phyloP scores from a whole-genome alignment of 306 rosid genomes.

The Trifolium fragiferum region DNA sequence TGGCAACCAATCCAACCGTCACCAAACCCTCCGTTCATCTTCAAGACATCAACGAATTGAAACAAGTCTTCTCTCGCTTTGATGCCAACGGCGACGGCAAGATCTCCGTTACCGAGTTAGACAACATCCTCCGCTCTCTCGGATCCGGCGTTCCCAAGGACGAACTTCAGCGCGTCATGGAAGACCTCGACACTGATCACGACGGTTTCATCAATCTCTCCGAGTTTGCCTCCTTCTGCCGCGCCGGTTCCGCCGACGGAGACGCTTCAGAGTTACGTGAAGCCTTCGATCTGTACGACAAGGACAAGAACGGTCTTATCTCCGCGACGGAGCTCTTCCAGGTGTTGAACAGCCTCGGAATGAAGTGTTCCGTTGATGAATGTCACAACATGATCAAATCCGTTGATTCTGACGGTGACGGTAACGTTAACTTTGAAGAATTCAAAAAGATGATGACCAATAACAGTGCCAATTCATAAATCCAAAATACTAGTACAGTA shows the following conservation, averaged over 20 bases:
- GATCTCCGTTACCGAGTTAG: slow-evolving; percentile 80
- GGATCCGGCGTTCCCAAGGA: slow-evolving; percentile 53
- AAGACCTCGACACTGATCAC: slow-evolving; percentile 75
- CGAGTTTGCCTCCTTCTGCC: slow-evolving; percentile 80
- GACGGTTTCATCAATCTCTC: slow-evolving; percentile 75
- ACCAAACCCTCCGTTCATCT: slow-evolving; percentile 45
- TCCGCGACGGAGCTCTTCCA: slow-evolving; percentile 68
- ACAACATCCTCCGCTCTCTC: slow-evolving; percentile 61
- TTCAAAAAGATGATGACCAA: slow-evolving; percentile 81
- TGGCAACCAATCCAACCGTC: slow-evolving; percentile 41
- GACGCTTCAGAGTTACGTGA: slow-evolving; percentile 68
- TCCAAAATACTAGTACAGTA: not conserved
- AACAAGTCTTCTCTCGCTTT: slow-evolving; percentile 72
- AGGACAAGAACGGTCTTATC: slow-evolving; percentile 82
- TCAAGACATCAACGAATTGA: slow-evolving; percentile 58
- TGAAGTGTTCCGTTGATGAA: slow-evolving; percentile 66
- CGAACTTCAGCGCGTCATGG: slow-evolving; percentile 71
- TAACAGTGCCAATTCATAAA: slow-evolving; percentile 8
- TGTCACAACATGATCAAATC: slow-evolving; percentile 74
- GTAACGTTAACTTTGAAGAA: slow-evolving; percentile 80
- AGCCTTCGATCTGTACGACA: slow-evolving; percentile 86
- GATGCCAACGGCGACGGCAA: slow-evolving; percentile 88
- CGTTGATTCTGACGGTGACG: slow-evolving; percentile 89
- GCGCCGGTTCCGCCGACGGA: slow-evolving; percentile 53
- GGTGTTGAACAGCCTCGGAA: slow-evolving; percentile 73